Base-by-base conservation (phyloP, 768 basidiomycete genomes). In the Leccinum boreale region DNA sequence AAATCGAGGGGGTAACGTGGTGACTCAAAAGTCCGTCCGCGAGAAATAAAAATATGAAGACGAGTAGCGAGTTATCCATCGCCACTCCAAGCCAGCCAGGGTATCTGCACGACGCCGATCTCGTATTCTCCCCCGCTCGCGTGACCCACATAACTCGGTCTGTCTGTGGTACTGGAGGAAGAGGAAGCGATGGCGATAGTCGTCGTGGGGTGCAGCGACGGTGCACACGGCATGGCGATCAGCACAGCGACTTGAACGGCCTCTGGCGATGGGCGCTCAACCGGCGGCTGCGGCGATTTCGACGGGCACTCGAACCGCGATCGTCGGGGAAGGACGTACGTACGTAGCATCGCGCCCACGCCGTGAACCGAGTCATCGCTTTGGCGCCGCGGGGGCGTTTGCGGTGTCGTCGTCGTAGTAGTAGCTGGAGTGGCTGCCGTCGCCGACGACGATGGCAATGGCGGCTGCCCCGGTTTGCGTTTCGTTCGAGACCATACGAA, bases 191-290 rank as follows among this genome's bases (percentile, higher is more conserved):
- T 39, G 8, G 36, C n/a, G 2, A 42, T n/a, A 42, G 42, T 42
- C 42, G 9, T 10, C n/a, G n/a, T 11, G 42, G n/a, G 42, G 42
- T 42, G 10, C 35, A 17, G 24, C 12, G 29, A 39, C 6, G 54
- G 39, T 2, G 52, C 65, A 8, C 67, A 66, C 7, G 82, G 82
- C 80, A 83, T 82, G 12, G 68, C 70, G 42, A 84, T 74, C 70
- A 83, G 67, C 35, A 82, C 73, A 1, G 74, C 75, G 19, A 83
- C 67, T 50, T 79, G 73, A n/a, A 75, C 35, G 10, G 68, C 62
- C 21, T 70, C 64, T 7, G 69, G 67, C 3, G 56, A 53, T 1
- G 61, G 57, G 6, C 58, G 56, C 24, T 52, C 53, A 9, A 53
- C 52, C 8, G 61, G 61, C 4, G 62, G 62, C 5, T 62, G 55